phyloP scores from a whole-genome alignment of 108 stramenopile species.

The Seminavis robusta region DNA sequence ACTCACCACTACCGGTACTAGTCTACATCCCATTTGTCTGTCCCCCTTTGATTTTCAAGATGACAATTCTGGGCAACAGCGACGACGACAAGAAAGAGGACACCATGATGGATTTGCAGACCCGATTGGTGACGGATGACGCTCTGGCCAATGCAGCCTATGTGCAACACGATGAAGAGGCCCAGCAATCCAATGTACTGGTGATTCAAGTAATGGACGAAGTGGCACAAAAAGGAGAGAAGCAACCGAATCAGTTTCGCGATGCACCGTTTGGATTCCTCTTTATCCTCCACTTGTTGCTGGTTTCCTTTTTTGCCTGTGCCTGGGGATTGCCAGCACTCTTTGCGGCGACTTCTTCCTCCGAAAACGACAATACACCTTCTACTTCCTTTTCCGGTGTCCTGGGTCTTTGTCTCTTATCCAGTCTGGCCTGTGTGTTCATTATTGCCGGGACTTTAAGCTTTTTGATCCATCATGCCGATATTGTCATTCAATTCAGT shows the following conservation, averaged over 20 bases:
- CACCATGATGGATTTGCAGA: no score
- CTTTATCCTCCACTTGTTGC: neutral
- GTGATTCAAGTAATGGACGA: no score
- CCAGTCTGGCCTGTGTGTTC: constrained; percentile 8
- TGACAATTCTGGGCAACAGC: no score
- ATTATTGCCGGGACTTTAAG: constrained; percentile 7
- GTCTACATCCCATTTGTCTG: no score
- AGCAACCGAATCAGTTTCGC: constrained; percentile 30
- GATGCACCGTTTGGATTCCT: constrained; percentile 33
- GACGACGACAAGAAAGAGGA: no score
- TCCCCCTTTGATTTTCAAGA: no score
- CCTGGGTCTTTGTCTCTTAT: constrained; percentile 9
- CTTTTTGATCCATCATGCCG: constrained; percentile 11
- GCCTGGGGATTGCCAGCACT: constrained; percentile 8
- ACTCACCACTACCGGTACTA: no score
- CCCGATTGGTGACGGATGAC: no score
- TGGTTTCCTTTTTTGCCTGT: neutral
- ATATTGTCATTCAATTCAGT: constrained; percentile 34
- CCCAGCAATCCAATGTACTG: no score
- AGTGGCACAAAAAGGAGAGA: no score
- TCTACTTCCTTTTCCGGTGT: neutral
- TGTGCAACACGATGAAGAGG: no score
- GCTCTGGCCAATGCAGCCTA: no score
- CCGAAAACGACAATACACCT: neutral
- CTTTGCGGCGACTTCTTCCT: neutral